Evolutionary conservation across 2,329 filamentous ascomycete genomes (phyloP), one percentile per base, ranked within the genome.

Genomic region (Fusarium staphyleae): DNA sequence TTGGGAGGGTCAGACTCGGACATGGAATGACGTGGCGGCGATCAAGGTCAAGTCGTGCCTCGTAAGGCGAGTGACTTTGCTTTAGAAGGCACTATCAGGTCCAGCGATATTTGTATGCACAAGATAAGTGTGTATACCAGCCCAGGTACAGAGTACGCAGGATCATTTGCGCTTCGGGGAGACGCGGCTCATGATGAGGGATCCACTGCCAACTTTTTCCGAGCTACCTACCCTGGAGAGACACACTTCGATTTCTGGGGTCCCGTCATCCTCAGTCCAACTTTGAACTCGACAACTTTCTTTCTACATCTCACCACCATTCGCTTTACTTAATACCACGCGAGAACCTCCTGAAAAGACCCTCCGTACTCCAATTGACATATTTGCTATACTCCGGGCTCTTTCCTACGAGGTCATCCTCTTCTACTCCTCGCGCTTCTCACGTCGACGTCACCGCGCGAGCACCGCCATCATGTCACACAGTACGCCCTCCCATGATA

Each of bases 401-500:
- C 18, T 6, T 9, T 16, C 7, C 28, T 16, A 11, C 32, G 14
- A 29, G 11, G 13, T 13, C 28, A 12, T n/a, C 6, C n/a, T n/a
- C 6, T 30, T 5, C 28, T 30, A 12, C 28, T 29, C 44, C 14
- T 10, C 5, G 12, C 28, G 14, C 14, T 24, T 13, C 13, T 30
- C n/a, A 5, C 37, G 16, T 48, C 48, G 41, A 61, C 56, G 35
- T 48, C 45, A 57, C 43, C 24, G 15, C 28, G 13, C 7, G 7
- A 30, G 12, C 28, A 48, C 22, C 30, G 34, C 19, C 63, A 70
- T 50, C 40, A 77, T 77, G 72, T 73, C 75, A 19, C 75, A 77
- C 59, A 84, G 79, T 81, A 77, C 60, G 74, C 62, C 18, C 19
- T 15, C 33, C 28, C 12, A 24, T 12, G 16, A 19, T 29, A 29